These are phyloP conservation scores for Chionographis japonica DNA, from an alignment of 106 monocot genomes.

Conservation along the genomic window DNA sequence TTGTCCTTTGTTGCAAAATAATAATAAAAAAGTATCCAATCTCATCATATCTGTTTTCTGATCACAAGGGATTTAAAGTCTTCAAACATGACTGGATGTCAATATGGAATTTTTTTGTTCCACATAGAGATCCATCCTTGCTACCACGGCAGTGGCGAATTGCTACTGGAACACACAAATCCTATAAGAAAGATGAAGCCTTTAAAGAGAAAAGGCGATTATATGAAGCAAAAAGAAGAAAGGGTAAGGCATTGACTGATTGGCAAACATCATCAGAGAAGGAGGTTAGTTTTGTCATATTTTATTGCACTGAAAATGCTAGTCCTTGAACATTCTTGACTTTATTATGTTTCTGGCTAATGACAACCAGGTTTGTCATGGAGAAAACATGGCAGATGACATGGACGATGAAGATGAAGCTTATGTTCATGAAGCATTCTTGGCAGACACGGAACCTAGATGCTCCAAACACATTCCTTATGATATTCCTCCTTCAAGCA, in stretches of 20 bases:
- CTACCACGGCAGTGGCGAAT: conserved; percentile 84
- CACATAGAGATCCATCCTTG: conserved; percentile 86
- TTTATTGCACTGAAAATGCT: conserved; percentile 4
- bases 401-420: conserved; percentile 68
- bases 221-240: conserved; percentile 86
- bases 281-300: conserved; percentile 44
- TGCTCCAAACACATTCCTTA: conserved; percentile 16
- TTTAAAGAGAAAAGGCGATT: conserved; percentile 58
- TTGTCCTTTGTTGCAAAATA: too few species aligned
- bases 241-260: conserved; percentile 36
- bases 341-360: conserved; percentile 5
- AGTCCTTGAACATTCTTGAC: not conserved
- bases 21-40: not conserved
- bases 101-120: conserved; percentile 78
- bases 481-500: conserved; percentile 14
- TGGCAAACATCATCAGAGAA: conserved; percentile 24
- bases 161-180: conserved; percentile 88
- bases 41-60: conserved; percentile 9
- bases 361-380: conserved; percentile 38
- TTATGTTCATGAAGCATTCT: conserved; percentile 92
- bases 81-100: conserved; percentile 92
- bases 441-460: conserved; percentile 52
- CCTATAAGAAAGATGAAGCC: conserved; percentile 62
- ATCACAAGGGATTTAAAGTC: conserved; percentile 67
- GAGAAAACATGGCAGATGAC: conserved; percentile 34